phyloP scores from a whole-genome alignment of 2,329 filamentous ascomycete genomes.

The Pseudocercospora vitis region DNA sequence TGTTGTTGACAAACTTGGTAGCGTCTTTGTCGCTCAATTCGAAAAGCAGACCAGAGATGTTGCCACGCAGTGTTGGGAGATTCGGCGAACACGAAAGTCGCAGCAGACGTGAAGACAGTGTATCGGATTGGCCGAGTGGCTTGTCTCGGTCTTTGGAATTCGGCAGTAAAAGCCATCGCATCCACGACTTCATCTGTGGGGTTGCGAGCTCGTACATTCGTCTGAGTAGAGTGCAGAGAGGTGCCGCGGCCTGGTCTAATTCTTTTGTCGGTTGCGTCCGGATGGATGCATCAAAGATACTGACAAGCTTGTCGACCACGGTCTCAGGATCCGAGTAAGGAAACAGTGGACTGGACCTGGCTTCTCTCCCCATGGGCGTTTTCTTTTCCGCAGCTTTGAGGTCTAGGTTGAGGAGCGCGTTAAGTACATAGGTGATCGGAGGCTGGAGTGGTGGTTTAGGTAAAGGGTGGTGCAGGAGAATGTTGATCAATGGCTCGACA shows the following conservation, averaged over 20 bases:
- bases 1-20: conserved; percentile 78
- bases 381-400: conserved; percentile 47
- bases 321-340: conserved; percentile 61
- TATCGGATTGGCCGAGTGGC: conserved; percentile 73
- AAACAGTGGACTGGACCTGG: conserved; percentile 59
- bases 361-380: conserved; percentile 24
- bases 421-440: conserved; percentile 70
- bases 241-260: conserved; percentile 67
- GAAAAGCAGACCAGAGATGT: conserved; percentile 78
- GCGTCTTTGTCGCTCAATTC: conserved; percentile 82
- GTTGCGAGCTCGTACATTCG: conserved; percentile 72
- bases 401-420: conserved; percentile 77
- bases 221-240: conserved; percentile 63
- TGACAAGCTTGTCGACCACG: conserved; percentile 65
- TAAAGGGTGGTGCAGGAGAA: conserved; percentile 64
- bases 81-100: conserved; percentile 72
- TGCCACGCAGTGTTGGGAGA: conserved; percentile 69
- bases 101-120: conserved; percentile 73
- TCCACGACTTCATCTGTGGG: conserved; percentile 58
- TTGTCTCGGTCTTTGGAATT: conserved; percentile 71
- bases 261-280: conserved; percentile 64
- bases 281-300: conserved; percentile 68
- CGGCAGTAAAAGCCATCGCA: conserved; percentile 71
- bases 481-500: conserved; percentile 67
- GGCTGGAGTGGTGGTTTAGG: conserved; percentile 68